phyloP scores from a whole-genome alignment of 352 stramenopile species.

The Aphanomyces euteiches region DNA sequence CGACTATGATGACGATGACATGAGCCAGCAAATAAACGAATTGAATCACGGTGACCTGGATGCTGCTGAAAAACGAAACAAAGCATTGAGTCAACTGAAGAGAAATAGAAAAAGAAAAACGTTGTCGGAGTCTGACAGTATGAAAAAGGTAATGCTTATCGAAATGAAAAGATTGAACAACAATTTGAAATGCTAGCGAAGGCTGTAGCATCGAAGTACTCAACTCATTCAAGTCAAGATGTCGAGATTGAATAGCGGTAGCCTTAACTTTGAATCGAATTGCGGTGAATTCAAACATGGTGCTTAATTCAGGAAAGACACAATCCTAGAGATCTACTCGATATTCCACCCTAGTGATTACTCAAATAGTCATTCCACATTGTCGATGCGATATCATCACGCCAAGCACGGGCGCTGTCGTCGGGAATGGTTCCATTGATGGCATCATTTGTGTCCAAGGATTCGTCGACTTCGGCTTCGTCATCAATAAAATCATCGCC shows the following conservation, averaged over 20 bases:
- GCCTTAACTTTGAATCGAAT: neutral
- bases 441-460: too few relatives aligned
- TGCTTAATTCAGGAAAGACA: neutral
- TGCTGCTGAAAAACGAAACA: neutral
- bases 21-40: too few relatives aligned
- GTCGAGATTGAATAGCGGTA: neutral
- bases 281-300: neutral
- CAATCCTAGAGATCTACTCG: too few relatives aligned
- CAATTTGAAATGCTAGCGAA: too few relatives aligned
- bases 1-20: too few relatives aligned
- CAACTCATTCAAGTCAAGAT: too few relatives aligned
- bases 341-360: too few relatives aligned
- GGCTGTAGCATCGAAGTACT: too few relatives aligned
- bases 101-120: neutral
- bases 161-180: too few relatives aligned
- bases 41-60: neutral
- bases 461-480: neutral
- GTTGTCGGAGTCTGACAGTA: too few relatives aligned
- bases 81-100: neutral
- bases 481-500: neutral
- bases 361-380: neutral
- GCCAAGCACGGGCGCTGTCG: neutral
- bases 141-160: too few relatives aligned
- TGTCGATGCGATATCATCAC: neutral
- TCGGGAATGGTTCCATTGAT: neutral